Percentiles rank a stretch among this genome's conserved stretches.
Conservation (phyloP, 148 eudicot species). For the Amaranthus cruentus region DNA sequence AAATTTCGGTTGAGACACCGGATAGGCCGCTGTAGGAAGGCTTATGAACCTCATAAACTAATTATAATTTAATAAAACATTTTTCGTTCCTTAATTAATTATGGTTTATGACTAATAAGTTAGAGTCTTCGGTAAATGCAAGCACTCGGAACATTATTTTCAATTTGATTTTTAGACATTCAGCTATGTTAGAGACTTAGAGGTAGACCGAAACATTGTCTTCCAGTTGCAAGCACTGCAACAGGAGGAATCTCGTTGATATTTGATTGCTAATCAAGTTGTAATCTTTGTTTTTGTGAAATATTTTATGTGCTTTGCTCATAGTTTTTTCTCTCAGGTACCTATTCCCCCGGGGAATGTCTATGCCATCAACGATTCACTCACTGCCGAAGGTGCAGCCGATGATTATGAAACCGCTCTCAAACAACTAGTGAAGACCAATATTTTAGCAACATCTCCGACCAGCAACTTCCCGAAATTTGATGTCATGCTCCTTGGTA, state of each 20-base stretch:
- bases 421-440: conserved; percentile 40
- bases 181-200: too few relatives aligned
- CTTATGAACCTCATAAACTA: background rate
- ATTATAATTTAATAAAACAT: background rate
- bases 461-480: conserved; percentile 52
- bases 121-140: too few relatives aligned
- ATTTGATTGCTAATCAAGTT: background rate
- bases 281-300: conserved; percentile 18
- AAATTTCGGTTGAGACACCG: background rate
- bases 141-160: too few relatives aligned
- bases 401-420: conserved; percentile 56
- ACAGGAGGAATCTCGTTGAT: background rate
- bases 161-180: too few relatives aligned
- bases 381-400: conserved; percentile 58
- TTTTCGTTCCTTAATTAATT: too few relatives aligned
- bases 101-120: too few relatives aligned
- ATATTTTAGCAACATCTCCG: conserved; percentile 34
- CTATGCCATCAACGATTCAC: conserved; percentile 48
- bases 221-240: background rate
- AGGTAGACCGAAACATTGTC: too few relatives aligned
- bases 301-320: conserved; percentile 18
- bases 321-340: conserved; percentile 24
- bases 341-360: conserved; percentile 46
- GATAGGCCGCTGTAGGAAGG: background rate
- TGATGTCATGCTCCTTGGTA: conserved; percentile 65